A percentile compares a stretch with the other conserved stretches of the same genome.
Conservation (phyloP, 192 early-diverging fungal species). For the Geranomyces variabilis region DNA sequence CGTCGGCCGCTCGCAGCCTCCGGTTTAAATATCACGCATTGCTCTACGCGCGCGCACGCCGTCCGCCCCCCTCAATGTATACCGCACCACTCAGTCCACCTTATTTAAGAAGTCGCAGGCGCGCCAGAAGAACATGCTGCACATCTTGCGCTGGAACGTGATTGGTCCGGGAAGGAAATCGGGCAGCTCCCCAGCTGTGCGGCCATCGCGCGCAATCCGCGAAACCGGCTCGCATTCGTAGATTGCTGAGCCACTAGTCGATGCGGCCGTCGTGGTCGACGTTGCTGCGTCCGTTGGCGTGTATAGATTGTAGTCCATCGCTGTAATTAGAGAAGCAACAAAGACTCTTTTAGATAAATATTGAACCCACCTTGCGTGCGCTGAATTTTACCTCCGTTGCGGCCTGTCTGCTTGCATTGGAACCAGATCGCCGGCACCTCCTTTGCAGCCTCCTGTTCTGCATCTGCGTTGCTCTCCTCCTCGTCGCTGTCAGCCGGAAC, state of each 20-base stretch:
- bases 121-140: constrained; percentile 30
- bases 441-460: constrained; percentile 19
- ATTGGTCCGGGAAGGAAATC: constrained; percentile 35
- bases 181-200: constrained; percentile 26
- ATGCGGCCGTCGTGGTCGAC: constrained; percentile 12
- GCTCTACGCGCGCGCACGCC: too few relatives aligned
- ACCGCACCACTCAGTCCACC: background rate
- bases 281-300: constrained; percentile 24
- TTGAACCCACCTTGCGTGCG: background rate
- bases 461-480: background rate
- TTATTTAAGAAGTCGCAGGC: constrained; percentile 14
- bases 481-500: constrained; percentile 4
- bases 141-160: constrained; percentile 36
- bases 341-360: background rate
- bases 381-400: constrained; percentile 32
- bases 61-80: too few relatives aligned
- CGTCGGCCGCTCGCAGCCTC: too few relatives aligned
- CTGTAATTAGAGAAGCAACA: constrained; percentile 13
- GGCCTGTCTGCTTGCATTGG: constrained; percentile 34
- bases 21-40: too few relatives aligned
- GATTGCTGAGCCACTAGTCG: too few relatives aligned
- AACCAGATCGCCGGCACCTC: constrained; percentile 29
- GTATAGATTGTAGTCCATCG: constrained; percentile 31
- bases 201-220: background rate
- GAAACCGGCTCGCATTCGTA: constrained; percentile 21